Conservation (phyloP, 2,329 filamentous ascomycete genomes). For the Corynespora cassiicola region DNA sequence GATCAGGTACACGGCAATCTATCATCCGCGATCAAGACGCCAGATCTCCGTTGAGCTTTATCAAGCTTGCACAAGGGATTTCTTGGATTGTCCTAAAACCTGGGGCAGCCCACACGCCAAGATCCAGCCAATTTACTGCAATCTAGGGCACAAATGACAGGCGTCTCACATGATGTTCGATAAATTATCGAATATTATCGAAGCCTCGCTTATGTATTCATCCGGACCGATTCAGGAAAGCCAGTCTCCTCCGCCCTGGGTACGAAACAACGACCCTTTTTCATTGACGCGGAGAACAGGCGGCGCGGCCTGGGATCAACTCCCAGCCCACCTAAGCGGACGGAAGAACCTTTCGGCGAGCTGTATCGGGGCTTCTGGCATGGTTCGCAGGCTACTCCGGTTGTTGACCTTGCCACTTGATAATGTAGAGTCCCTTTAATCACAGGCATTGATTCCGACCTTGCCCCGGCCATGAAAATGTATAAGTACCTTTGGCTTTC, state of each 20-base stretch:
- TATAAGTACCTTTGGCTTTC: slow-evolving; percentile 12
- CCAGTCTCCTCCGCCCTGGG: slow-evolving; percentile 1
- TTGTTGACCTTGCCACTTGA: neutral
- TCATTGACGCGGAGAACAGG: neutral
- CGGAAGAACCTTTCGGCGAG: slow-evolving; percentile 3
- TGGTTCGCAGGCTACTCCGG: neutral
- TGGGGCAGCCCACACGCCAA: slow-evolving; percentile 11
- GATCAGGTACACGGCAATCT: too few species aligned
- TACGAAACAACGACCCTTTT: slow-evolving; percentile 1
- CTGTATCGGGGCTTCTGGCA: slow-evolving; percentile 1
- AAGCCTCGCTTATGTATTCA: slow-evolving; percentile 11
- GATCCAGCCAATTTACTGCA: slow-evolving; percentile 19
- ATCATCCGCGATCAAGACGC: too few species aligned
- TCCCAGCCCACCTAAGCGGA: neutral
- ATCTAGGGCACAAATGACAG: slow-evolving; percentile 16
- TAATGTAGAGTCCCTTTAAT: slow-evolving; percentile 15
- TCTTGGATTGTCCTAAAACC: too few species aligned
- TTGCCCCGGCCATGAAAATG: neutral
- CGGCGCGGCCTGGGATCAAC: neutral
- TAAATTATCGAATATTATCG: too few species aligned
- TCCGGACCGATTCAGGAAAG: slow-evolving; percentile 12
- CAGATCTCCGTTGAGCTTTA: too few species aligned
- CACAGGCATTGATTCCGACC: slow-evolving; percentile 10
- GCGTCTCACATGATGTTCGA: slow-evolving; percentile 20
- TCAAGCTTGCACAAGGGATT: too few species aligned